These are phyloP conservation scores for Ceratocystiopsis brevicomis DNA, from an alignment of 2,329 filamentous ascomycete genomes.

Conservation along the genomic window DNA sequence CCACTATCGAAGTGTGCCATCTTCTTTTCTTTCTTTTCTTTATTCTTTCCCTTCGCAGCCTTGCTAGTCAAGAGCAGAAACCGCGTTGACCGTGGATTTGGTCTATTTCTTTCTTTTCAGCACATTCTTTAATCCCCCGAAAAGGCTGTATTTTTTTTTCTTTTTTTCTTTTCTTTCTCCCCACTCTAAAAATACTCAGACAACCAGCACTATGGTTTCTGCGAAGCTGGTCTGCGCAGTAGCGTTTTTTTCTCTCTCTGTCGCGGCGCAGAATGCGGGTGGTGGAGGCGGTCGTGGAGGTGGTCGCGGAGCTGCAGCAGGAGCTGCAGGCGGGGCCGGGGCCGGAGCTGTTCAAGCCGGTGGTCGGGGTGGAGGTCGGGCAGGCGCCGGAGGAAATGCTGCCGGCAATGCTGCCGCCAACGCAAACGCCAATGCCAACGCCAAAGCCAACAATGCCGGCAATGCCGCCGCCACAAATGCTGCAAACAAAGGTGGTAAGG, in stretches of 20 bases:
- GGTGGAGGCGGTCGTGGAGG: not conserved
- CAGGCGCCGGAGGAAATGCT: not conserved
- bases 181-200: not conserved
- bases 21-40: conserved; percentile 3
- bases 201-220: conserved; percentile 13
- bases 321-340: too few relatives aligned
- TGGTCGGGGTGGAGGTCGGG: not conserved
- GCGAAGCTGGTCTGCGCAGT: conserved; percentile 12
- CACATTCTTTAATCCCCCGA: not conserved
- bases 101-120: conserved; percentile 7
- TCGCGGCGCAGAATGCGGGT: conserved; percentile 11
- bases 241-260: conserved; percentile 12
- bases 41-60: conserved; percentile 8
- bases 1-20: not conserved
- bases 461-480: not conserved
- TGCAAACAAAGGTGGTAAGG: not conserved
- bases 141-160: not conserved
- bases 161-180: not conserved
- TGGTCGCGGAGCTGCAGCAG: too few relatives aligned
- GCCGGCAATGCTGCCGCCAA: not conserved
- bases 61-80: conserved; percentile 14
- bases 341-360: not conserved
- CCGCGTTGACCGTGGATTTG: conserved; percentile 18
- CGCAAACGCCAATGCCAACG: not conserved
- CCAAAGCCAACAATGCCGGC: not conserved